Percentiles rank a stretch among this genome's conserved stretches.
These are phyloP conservation scores for Salix exigua DNA, from an alignment of 345 rosid species.

Conservation along the genomic window DNA sequence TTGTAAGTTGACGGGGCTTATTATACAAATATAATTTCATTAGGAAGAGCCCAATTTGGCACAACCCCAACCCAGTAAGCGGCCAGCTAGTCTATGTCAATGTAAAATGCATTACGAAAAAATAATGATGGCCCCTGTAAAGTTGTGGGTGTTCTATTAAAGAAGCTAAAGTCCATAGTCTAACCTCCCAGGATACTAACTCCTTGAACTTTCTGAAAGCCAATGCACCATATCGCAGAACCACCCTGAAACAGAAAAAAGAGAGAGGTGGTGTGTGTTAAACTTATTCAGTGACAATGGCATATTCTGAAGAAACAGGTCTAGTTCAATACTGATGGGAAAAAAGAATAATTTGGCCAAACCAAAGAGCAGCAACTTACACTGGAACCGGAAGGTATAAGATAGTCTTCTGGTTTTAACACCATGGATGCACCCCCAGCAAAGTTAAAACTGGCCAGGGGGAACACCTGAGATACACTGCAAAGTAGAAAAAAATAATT, in stretches of 20 bases:
- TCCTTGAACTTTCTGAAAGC: conserved; percentile 60
- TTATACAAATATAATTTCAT: no score
- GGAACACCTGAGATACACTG: conserved; percentile 55
- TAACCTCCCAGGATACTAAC: conserved; percentile 91
- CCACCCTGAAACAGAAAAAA: conserved; percentile 46
- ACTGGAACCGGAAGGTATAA: conserved; percentile 23
- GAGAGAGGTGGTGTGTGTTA: not conserved
- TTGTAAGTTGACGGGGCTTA: not conserved
- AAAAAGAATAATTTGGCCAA: conserved; percentile 4
- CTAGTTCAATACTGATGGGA: conserved; percentile 6
- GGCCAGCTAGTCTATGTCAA: not conserved
- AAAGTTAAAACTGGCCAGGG: conserved; percentile 80
- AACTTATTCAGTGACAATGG: not conserved
- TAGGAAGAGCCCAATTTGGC: not conserved
- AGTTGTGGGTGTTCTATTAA: not conserved
- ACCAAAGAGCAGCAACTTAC: conserved; percentile 40
- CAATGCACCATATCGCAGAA: conserved; percentile 80
- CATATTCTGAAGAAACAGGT: conserved; percentile 1
- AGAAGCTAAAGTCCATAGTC: conserved; percentile 13
- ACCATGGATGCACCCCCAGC: conserved; percentile 83
- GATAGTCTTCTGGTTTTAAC: conserved; percentile 69
- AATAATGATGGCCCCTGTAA: not conserved
- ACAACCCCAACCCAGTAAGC: not conserved
- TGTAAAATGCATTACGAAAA: no score
- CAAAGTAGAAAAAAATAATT: not conserved